Percentiles rank a stretch among this genome's conserved stretches.
Evolutionary conservation across 2,329 filamentous ascomycete species (phyloP).

Genomic region (Ophiostoma perfectum): DNA sequence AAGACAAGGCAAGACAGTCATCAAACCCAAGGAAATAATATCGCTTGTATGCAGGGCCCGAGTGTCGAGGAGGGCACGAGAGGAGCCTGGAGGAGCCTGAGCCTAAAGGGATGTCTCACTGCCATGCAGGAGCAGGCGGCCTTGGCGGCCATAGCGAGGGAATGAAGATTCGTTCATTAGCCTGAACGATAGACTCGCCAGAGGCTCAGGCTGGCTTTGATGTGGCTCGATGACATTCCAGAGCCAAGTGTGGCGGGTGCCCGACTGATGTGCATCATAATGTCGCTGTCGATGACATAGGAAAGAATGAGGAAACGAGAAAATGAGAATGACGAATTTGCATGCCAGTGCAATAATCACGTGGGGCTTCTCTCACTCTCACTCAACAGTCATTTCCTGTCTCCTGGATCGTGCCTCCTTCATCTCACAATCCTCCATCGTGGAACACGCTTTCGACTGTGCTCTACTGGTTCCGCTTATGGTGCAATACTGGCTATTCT

Average conservation of each 20-base stretch:
- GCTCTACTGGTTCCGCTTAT: too few species aligned
- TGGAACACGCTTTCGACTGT: too few species aligned
- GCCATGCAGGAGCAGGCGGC: neutral
- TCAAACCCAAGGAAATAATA: neutral
- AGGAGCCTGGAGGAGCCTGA: too few species aligned
- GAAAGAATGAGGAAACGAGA: neutral
- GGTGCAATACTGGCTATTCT: too few species aligned
- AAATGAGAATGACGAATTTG: neutral
- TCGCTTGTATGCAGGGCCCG: conserved; percentile 1
- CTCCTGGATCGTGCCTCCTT: too few species aligned
- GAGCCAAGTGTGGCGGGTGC: neutral
- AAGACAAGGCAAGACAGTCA: neutral
- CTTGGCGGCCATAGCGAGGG: neutral
- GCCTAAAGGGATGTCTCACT: neutral
- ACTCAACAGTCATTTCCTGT: too few species aligned
- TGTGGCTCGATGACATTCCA: neutral
- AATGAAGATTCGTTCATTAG: neutral
- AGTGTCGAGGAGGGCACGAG: neutral
- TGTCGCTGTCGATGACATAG: neutral
- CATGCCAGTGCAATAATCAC: neutral
- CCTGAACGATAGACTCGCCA: neutral
- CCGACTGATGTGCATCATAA: neutral
- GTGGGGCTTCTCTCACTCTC: too few species aligned
- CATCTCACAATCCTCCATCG: too few species aligned
- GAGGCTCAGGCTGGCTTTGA: neutral